These are phyloP conservation scores for Kodamaea lidongshanica DNA, from an alignment of 805 yeast genomes.

Conservation along the genomic window DNA sequence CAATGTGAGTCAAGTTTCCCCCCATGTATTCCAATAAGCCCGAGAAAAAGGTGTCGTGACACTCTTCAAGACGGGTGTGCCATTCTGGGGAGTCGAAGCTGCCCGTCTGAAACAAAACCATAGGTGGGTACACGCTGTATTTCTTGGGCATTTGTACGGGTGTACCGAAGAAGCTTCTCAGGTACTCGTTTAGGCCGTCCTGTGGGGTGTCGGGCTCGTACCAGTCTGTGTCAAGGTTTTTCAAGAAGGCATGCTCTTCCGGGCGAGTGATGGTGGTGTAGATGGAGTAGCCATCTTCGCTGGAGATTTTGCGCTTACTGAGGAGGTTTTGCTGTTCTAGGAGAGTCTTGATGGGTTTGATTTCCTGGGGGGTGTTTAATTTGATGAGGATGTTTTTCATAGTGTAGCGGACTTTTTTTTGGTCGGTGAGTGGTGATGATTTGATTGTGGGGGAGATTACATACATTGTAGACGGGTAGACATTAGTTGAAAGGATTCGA, in stretches of 20 bases:
- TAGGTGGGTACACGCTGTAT: conserved; percentile 62
- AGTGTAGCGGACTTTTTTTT: too few species aligned
- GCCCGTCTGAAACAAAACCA: conserved; percentile 50
- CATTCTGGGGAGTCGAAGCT: conserved; percentile 40
- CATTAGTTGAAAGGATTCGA: too few species aligned
- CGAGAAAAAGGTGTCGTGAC: conserved; percentile 13
- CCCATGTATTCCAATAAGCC: conserved; percentile 10
- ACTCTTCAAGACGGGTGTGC: conserved; percentile 13
- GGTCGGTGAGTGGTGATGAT: too few species aligned
- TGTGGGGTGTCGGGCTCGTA: too few species aligned
- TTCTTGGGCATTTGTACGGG: conserved; percentile 38
- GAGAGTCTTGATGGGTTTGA: conserved; percentile 16
- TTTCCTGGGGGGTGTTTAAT: conserved; percentile 4
- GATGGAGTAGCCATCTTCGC: conserved; percentile 9
- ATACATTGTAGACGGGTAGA: too few species aligned
- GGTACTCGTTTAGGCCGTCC: too few species aligned
- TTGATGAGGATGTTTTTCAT: too few species aligned
- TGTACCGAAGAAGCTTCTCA: conserved; percentile 1
- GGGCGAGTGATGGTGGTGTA: conserved; percentile 10
- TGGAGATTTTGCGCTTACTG: conserved; percentile 17
- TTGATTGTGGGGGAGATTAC: too few species aligned
- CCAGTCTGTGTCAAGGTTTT: too few species aligned
- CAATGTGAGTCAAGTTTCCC: conserved; percentile 49
- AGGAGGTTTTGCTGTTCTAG: conserved; percentile 13
- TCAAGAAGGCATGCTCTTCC: conserved; percentile 1